A percentile compares a stretch with the other conserved stretches of the same genome.
phyloP scores from a whole-genome alignment of 768 basidiomycete genomes.

The Mycena crocata region DNA sequence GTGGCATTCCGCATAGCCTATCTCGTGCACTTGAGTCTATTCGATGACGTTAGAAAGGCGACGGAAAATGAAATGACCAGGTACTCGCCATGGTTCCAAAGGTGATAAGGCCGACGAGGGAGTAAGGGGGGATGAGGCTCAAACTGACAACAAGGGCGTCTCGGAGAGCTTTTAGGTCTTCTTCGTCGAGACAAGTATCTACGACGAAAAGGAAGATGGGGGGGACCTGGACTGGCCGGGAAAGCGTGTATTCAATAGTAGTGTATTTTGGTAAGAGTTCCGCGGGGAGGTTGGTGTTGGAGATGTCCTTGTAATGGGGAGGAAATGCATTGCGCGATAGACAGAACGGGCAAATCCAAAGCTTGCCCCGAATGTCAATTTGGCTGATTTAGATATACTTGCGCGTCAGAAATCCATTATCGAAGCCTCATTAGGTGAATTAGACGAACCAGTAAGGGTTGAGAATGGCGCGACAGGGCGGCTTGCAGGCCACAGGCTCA shows the following conservation, averaged over 20 bases:
- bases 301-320: conserved; percentile 98
- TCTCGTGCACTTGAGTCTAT: conserved; percentile 98
- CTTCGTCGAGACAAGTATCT: conserved; percentile 95
- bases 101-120: conserved; percentile 95
- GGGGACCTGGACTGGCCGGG: conserved; percentile 89
- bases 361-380: conserved; percentile 97
- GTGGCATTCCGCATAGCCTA: conserved; percentile 94
- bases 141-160: conserved; percentile 96
- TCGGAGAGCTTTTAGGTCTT: conserved; percentile 94
- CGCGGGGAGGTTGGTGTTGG: conserved; percentile 94
- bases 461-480: conserved; percentile 95
- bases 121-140: conserved; percentile 91
- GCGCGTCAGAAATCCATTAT: background rate
- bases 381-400: conserved; percentile 69
- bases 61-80: background rate
- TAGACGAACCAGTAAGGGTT: conserved; percentile 92
- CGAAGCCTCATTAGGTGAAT: conserved; percentile 9
- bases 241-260: conserved; percentile 99
- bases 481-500: conserved; percentile 98
- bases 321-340: conserved; percentile 97
- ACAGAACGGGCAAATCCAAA: conserved; percentile 99
- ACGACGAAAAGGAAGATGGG: conserved; percentile 98
- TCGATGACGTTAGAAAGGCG: background rate
- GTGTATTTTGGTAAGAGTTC: conserved; percentile 98
- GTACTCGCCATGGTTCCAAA: conserved; percentile 92